Percentiles rank a stretch among this genome's conserved stretches.
phyloP scores from a whole-genome alignment of 2,329 filamentous ascomycete genomes.

The Scolecobasidium constrictum region DNA sequence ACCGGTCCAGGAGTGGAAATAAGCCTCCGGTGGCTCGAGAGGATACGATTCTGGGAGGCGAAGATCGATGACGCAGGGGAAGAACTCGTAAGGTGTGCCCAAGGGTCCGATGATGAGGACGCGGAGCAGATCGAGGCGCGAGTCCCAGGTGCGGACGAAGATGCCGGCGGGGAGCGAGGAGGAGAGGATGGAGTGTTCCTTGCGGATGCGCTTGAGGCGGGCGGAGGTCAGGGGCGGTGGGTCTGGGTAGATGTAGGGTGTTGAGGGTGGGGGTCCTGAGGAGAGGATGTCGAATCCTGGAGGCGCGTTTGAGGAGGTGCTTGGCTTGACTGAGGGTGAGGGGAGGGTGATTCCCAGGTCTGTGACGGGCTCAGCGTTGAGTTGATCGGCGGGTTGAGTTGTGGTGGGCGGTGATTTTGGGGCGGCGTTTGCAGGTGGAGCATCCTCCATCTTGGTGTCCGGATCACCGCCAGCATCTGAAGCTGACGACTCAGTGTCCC shows the following conservation, averaged over 20 bases:
- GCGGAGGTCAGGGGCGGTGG: conserved; percentile 31
- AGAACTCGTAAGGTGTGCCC: conserved; percentile 50
- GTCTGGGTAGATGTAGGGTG: conserved; percentile 31
- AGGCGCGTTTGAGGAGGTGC: conserved; percentile 11
- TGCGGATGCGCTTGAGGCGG: conserved; percentile 40
- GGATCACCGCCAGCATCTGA: not conserved
- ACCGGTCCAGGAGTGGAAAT: conserved; percentile 49
- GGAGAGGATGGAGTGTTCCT: conserved; percentile 48
- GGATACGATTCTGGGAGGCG: conserved; percentile 41
- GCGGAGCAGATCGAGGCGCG: conserved; percentile 46
- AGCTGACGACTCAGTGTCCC: conserved; percentile 1
- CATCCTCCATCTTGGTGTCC: not conserved
- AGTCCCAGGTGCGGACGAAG: conserved; percentile 49
- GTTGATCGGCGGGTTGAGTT: not conserved
- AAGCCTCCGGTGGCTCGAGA: conserved; percentile 39
- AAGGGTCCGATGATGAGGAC: conserved; percentile 47
- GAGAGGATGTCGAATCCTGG: conserved; percentile 26
- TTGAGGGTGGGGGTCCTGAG: conserved; percentile 20
- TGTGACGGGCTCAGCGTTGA: not conserved
- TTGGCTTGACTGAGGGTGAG: not conserved
- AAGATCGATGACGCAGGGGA: conserved; percentile 51
- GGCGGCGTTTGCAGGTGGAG: not conserved
- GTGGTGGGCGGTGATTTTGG: not conserved
- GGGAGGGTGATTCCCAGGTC: not conserved
- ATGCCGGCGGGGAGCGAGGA: conserved; percentile 44